Base-by-base conservation (phyloP, 2,329 filamentous ascomycete species). In the Daldinia sp. region DNA sequence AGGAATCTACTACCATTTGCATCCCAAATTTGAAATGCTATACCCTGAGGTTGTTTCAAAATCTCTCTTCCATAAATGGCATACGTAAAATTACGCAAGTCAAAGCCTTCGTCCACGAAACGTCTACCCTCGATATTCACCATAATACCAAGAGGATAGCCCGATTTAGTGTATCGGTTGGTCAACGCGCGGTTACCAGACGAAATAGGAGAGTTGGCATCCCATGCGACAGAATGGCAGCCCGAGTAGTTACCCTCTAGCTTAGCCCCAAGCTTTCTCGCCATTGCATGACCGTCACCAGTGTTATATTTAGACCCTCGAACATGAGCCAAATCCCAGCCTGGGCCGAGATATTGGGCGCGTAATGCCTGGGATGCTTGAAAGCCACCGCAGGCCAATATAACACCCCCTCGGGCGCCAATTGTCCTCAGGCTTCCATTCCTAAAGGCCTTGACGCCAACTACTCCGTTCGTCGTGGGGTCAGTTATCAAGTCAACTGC, bases 81-180 rank as follows among this genome's bases (percentile, higher is more conserved):
- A 72, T 92, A 92, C 0, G 89, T 92, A 73, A 87, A 91, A 74
- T 92, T 92, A 2, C 89, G 81, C 70, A 91, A 76, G 71, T 92
- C 89, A 7, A 87, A 72, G 0, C 89, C 90, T 74, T 92, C 90
- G 71, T 92, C 89, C 0, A 92, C 88, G 73, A 92, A 92, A 1
- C 90, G 81, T 46, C 84, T 74, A 0, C 89, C 90, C 0, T 84
- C 73, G 0, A 77, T 76, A 72, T 92, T 92, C 15, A 92, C 64
- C 85, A 90, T 91, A 12, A 92, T 71, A 0, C 89, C 90, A 0
- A 92, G 80, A 0, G 90, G 89, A 71, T 92, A 92, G 0, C 89
- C 90, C 0, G 87, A 90, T 74, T 92, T 92, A 6, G 89, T 92
- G 74, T 86, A 90, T 75, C 91, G 85, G 72, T 92, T 92, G 3